These are phyloP conservation scores for Zarea fungicola DNA, from an alignment of 2,329 filamentous ascomycete genomes.

Conservation along the genomic window DNA sequence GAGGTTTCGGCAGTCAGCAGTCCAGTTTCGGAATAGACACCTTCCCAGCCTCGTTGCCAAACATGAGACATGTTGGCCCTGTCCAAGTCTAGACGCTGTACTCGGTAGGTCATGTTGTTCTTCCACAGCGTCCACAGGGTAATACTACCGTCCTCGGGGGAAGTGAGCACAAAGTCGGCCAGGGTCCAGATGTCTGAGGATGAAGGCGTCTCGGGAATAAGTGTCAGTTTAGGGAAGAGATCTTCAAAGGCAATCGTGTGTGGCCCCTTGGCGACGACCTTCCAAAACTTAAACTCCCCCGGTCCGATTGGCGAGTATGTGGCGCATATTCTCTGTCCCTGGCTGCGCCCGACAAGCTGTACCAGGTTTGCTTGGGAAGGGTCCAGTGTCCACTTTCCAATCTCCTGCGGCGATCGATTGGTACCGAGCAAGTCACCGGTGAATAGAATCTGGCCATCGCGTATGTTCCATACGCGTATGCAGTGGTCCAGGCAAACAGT, in stretches of 20 bases:
- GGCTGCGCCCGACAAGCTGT: slow-evolving; percentile 57
- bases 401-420: slow-evolving; percentile 59
- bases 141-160: slow-evolving; percentile 47
- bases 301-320: slow-evolving; percentile 85
- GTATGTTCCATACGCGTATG: slow-evolving; percentile 82
- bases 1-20: slow-evolving; percentile 50
- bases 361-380: slow-evolving; percentile 74
- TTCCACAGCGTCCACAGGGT: slow-evolving; percentile 78
- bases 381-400: slow-evolving; percentile 70
- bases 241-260: slow-evolving; percentile 64
- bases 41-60: slow-evolving; percentile 67
- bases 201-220: slow-evolving; percentile 65
- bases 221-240: slow-evolving; percentile 53
- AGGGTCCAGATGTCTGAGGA: slow-evolving; percentile 75
- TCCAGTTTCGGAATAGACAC: slow-evolving; percentile 57
- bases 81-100: slow-evolving; percentile 69
- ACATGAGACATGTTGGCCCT: slow-evolving; percentile 56
- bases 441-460: slow-evolving; percentile 71
- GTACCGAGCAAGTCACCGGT: slow-evolving; percentile 73
- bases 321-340: slow-evolving; percentile 56
- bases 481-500: slow-evolving; percentile 86
- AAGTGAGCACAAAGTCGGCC: slow-evolving; percentile 65
- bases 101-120: slow-evolving; percentile 72
- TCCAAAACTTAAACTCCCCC: slow-evolving; percentile 94
- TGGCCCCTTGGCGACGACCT: slow-evolving; percentile 58